These are phyloP conservation scores for Durotheca rogersii DNA, from an alignment of 495 filamentous ascomycete species.

Conservation along the genomic window DNA sequence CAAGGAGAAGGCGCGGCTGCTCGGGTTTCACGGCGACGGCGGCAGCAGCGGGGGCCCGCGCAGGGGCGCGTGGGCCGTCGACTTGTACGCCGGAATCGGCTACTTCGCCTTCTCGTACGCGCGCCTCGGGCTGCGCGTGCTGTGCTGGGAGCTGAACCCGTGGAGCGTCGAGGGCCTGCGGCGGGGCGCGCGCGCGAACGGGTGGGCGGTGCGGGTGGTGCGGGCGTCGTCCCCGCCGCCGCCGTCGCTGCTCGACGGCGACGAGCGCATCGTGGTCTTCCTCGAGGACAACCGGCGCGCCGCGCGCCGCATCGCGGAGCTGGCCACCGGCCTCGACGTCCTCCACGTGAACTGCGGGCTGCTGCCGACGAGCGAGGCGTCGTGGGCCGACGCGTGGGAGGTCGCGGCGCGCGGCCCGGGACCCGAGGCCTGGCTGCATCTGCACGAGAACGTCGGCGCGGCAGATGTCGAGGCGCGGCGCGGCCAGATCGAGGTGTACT, in stretches of 20 bases:
- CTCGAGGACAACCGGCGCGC: constrained; percentile 67
- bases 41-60: neutral
- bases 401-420: constrained; percentile 31
- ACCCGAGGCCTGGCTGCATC: constrained; percentile 67
- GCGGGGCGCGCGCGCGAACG: constrained; percentile 67
- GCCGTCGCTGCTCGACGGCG: constrained; percentile 28
- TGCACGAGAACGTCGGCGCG: constrained; percentile 81
- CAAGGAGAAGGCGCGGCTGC: constrained; percentile 78
- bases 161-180: constrained; percentile 84
- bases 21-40: constrained; percentile 48
- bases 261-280: constrained; percentile 62
- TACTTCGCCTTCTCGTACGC: constrained; percentile 87
- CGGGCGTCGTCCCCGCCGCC: constrained; percentile 35
- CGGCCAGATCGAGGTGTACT: constrained; percentile 45
- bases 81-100: constrained; percentile 89
- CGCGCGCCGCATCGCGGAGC: constrained; percentile 43
- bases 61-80: constrained; percentile 57
- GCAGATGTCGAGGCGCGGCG: constrained; percentile 59
- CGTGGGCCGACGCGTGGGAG: constrained; percentile 66
- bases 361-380: constrained; percentile 64
- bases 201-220: constrained; percentile 60
- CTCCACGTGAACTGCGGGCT: constrained; percentile 81
- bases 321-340: constrained; percentile 28
- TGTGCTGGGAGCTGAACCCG: constrained; percentile 86
- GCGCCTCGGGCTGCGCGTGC: constrained; percentile 67